A percentile compares a stretch with the other conserved stretches of the same genome.
Evolutionary conservation across 371 early-diverging fungal genomes (phyloP).

Genomic region (Mucor saturninus): DNA sequence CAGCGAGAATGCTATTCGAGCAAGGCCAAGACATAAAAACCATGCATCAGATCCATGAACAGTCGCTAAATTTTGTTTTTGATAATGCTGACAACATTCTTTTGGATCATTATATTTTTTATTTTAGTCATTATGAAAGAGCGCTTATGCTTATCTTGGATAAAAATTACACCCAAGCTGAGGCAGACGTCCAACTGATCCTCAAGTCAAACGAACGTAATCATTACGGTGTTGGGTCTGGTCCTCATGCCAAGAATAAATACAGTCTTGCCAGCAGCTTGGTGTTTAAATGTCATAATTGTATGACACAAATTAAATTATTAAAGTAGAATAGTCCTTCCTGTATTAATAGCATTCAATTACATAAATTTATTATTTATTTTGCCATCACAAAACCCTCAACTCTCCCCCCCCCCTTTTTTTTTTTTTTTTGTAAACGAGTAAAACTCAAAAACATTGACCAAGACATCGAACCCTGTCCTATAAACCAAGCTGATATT

Average conservation of each 20-base stretch:
- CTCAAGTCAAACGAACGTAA: conserved; percentile 42
- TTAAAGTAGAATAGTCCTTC: too few species aligned
- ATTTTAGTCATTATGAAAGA: conserved; percentile 62
- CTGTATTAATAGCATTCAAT: too few species aligned
- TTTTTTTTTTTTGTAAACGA: too few species aligned
- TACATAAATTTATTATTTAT: too few species aligned
- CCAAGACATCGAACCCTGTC: too few species aligned
- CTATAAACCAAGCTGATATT: too few species aligned
- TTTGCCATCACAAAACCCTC: too few species aligned
- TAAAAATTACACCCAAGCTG: conserved; percentile 48
- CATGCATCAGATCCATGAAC: conserved; percentile 19
- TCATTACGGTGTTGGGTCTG: conserved; percentile 41
- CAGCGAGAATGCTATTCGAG: conserved; percentile 26
- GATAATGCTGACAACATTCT: conserved; percentile 37
- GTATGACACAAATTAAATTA: conserved; percentile 25
- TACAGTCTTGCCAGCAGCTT: conserved; percentile 52
- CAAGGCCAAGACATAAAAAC: conserved; percentile 4
- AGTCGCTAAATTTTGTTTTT: conserved; percentile 30
- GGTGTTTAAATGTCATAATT: conserved; percentile 54
- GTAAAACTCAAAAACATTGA: too few species aligned
- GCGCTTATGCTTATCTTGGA: conserved; percentile 51
- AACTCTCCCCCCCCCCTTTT: too few species aligned
- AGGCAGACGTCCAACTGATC: conserved; percentile 49
- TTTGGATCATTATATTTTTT: conserved; percentile 68
- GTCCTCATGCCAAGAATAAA: conserved; percentile 47